phyloP scores from a whole-genome alignment of 1,284 basidiomycete species.

The Wolfiporia cocos region DNA sequence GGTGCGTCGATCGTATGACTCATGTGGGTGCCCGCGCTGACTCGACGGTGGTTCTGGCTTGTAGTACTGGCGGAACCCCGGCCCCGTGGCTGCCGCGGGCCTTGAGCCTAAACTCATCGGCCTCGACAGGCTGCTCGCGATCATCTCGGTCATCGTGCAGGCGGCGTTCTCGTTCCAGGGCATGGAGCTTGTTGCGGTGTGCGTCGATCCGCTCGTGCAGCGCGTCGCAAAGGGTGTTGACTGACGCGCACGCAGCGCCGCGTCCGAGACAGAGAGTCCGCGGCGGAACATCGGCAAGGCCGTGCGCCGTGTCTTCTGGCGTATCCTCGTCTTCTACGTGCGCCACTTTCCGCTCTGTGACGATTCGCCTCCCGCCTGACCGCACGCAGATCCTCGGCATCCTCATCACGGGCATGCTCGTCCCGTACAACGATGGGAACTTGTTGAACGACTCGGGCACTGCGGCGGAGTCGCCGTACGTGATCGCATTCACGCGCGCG shows the following conservation, averaged over 20 bases:
- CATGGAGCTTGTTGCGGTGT: conserved; percentile 80
- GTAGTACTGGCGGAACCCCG: conserved; percentile 70
- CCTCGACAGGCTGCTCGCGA: conserved; percentile 61
- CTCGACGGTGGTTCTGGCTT: no score
- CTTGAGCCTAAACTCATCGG: conserved; percentile 35
- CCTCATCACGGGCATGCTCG: conserved; percentile 74
- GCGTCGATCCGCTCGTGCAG: conserved; percentile 19
- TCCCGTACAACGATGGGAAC: conserved; percentile 61
- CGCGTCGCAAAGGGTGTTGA: conserved; percentile 11
- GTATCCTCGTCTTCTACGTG: conserved; percentile 72
- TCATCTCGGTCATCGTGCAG: conserved; percentile 66
- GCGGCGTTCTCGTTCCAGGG: conserved; percentile 84
- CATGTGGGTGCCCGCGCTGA: no score
- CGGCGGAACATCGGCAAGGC: conserved; percentile 77
- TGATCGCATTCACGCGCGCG: conserved; percentile 76
- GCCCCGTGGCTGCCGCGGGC: conserved; percentile 46
- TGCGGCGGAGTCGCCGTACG: conserved; percentile 71
- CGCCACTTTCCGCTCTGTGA: conserved; percentile 12
- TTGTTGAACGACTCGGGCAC: conserved; percentile 53
- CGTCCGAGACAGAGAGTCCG: conserved; percentile 72
- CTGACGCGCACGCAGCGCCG: conserved; percentile 40
- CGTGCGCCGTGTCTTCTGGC: conserved; percentile 75
- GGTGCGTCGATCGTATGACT: conserved; percentile 33
- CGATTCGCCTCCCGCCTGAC: conserved; percentile 2
- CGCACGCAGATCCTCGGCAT: conserved; percentile 65